Evolutionary conservation across 805 yeast genomes (phyloP), one percentile per base, ranked within the genome.

Genomic region (Wickerhamiella kurtzmanii): DNA sequence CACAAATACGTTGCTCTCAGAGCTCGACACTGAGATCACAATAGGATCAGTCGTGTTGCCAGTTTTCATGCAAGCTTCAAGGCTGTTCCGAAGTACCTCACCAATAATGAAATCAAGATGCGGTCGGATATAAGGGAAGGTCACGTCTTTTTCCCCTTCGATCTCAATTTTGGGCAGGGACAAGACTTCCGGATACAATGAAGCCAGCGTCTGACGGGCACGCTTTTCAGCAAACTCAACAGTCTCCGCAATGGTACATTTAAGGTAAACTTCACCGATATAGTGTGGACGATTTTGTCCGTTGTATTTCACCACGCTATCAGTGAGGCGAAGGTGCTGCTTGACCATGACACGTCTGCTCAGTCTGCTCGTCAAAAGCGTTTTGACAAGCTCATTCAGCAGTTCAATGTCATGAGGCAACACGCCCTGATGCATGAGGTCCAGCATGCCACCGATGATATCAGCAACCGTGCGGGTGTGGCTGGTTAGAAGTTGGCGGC

Each of bases 391-490:
- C 16, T 65, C 68, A 58, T 89, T 96, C 53, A 89, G 64, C 41
- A 79, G 68, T 1, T 68, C 64, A 48, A 76, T 79, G 2, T 86
- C 80, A 57, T 82, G 71, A 37, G 68, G 65, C 5, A 13, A n/a
- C 4, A 22, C n/a, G 13, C 44, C 44, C 11, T 13, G 15, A 18
- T 21, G 44, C 37, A 51, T 44, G 6, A 53, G 80, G 57, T 89
- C 96, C 42, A 87, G 67, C 1, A 94, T 86, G 1, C 97, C 97
- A 87, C 87, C 83, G 71, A 89, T 82, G 50, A 88, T 68, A 61
- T 88, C 89, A 1, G 96, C 92, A 50, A 89, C 69, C 52, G 86
- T 83, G 46, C 81, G 67, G 43, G 86, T 72, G 64, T 89, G 95
- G 61, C 81, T 86, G 22, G 72, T 71, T 54, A 89, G 66, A 51